Conservation (phyloP, 2,329 filamentous ascomycete species). For the Volutella citrinella region DNA sequence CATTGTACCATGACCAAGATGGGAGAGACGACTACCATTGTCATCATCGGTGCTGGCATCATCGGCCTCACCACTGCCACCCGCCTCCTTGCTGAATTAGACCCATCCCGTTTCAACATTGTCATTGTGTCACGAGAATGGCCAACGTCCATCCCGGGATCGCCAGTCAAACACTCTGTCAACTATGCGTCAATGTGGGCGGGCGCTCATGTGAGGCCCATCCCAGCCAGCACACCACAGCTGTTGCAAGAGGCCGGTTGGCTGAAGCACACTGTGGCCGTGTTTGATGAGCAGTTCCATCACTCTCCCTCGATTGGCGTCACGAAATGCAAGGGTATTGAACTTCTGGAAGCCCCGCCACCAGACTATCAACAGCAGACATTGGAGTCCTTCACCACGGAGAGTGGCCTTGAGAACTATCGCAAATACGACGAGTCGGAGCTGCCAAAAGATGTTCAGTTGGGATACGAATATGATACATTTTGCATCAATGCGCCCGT, state of each 20-base stretch:
- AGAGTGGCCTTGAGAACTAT: conserved; percentile 27
- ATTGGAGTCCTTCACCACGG: conserved; percentile 20
- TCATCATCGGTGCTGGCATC: too few relatives aligned
- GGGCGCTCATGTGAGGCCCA: conserved; percentile 53
- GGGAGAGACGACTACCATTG: too few relatives aligned
- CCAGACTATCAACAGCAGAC: conserved; percentile 34
- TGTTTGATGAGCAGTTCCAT: conserved; percentile 20
- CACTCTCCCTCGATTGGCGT: conserved; percentile 39
- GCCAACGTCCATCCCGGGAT: conserved; percentile 32
- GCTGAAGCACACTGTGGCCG: conserved; percentile 26
- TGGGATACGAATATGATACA: conserved; percentile 50
- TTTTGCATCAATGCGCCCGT: conserved; percentile 55
- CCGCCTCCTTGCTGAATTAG: too few relatives aligned
- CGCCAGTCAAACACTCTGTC: conserved; percentile 25
- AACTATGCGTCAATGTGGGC: conserved; percentile 58
- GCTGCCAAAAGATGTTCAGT: conserved; percentile 39
- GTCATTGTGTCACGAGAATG: conserved; percentile 32
- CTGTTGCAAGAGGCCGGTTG: conserved; percentile 30
- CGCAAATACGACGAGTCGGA: conserved; percentile 30
- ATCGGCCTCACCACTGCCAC: conserved; percentile 47
- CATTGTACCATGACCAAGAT: too few relatives aligned
- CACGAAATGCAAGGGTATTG: conserved; percentile 46
- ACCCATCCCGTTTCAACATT: too few relatives aligned
- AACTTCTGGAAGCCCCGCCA: conserved; percentile 48
- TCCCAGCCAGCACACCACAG: conserved; percentile 36